Percentiles rank a stretch among this genome's conserved stretches.
Evolutionary conservation across 805 yeast species (phyloP).

Genomic region (Tanozyma kutaoensis): DNA sequence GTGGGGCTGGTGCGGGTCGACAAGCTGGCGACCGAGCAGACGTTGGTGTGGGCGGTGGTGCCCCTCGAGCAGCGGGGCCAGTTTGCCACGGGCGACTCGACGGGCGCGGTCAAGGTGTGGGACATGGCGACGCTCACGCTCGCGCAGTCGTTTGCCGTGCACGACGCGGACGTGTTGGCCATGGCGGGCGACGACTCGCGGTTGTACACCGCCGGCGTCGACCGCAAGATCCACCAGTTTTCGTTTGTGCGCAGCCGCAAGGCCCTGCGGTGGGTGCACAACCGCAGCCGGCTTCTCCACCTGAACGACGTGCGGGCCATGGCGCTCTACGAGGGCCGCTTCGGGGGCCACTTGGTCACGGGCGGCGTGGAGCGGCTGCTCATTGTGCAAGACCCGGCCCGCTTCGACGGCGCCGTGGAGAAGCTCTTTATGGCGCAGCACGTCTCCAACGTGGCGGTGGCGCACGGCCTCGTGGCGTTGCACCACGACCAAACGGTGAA

Average conservation of each 20-base stretch:
- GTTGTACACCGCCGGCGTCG: conserved; percentile 85
- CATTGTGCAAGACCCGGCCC: conserved; percentile 49
- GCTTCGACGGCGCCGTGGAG: conserved; percentile 59
- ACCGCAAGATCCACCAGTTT: conserved; percentile 76
- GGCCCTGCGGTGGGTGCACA: conserved; percentile 56
- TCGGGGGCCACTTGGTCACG: conserved; percentile 55
- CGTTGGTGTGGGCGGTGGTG: conserved; percentile 77
- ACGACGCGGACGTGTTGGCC: conserved; percentile 84
- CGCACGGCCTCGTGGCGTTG: conserved; percentile 43
- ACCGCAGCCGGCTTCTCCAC: conserved; percentile 68
- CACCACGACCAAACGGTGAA: conserved; percentile 79
- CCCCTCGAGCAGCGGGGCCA: conserved; percentile 39
- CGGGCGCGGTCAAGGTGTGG: conserved; percentile 92
- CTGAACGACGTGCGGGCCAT: conserved; percentile 77
- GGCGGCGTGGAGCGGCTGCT: conserved; percentile 75
- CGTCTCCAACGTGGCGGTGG: conserved; percentile 34
- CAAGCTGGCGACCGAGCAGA: conserved; percentile 71
- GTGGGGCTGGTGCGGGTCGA: conserved; percentile 84
- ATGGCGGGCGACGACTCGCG: conserved; percentile 47
- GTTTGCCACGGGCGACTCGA: conserved; percentile 92
- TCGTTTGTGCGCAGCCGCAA: conserved; percentile 15
- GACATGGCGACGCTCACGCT: conserved; percentile 66
- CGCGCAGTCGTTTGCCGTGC: conserved; percentile 68
- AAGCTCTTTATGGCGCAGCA: conserved; percentile 57
- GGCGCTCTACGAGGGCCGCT: conserved; percentile 55